phyloP scores from a whole-genome alignment of 139 green algal genomes.

The Limnomonas spitsbergensis region DNA sequence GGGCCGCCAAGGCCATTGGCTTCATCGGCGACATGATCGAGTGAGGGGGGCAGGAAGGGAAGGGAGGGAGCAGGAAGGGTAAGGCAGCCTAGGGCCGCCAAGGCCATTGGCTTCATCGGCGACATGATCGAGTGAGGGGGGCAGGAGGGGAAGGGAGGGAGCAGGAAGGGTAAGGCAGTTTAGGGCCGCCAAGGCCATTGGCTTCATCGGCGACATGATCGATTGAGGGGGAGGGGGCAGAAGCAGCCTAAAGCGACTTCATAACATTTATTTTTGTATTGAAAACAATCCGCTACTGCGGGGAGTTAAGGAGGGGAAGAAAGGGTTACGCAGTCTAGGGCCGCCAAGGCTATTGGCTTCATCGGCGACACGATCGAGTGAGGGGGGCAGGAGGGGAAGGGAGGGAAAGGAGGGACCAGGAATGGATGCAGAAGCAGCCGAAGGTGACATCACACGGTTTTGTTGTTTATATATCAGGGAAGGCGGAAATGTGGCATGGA shows the following conservation, averaged over 20 bases:
- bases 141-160: neutral
- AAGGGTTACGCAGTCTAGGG: constrained; percentile 47
- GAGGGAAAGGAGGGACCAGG: too few species aligned
- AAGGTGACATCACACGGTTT: too few species aligned
- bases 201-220: constrained; percentile 99
- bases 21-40: constrained; percentile 99
- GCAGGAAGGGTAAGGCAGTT: neutral
- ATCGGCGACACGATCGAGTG: constrained; percentile 99
- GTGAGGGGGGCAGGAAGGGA: constrained; percentile 35
- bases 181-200: constrained; percentile 95
- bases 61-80: neutral
- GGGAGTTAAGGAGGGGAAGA: neutral
- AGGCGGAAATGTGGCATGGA: too few species aligned
- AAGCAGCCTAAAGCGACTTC: too few species aligned
- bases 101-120: constrained; percentile 99
- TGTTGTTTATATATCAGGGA: too few species aligned
- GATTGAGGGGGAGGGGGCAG: constrained; percentile 57
- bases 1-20: constrained; percentile 95
- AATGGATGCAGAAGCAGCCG: too few species aligned
- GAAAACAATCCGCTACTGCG: too few species aligned
- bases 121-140: constrained; percentile 91
- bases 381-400: neutral
- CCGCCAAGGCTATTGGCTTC: constrained; percentile 97
- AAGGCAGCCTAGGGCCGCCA: constrained; percentile 69
- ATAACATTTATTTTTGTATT: too few species aligned